Evolutionary conservation across 164 flowering plant genomes (phyloP).

Genomic region (Brasenia schreberi): DNA sequence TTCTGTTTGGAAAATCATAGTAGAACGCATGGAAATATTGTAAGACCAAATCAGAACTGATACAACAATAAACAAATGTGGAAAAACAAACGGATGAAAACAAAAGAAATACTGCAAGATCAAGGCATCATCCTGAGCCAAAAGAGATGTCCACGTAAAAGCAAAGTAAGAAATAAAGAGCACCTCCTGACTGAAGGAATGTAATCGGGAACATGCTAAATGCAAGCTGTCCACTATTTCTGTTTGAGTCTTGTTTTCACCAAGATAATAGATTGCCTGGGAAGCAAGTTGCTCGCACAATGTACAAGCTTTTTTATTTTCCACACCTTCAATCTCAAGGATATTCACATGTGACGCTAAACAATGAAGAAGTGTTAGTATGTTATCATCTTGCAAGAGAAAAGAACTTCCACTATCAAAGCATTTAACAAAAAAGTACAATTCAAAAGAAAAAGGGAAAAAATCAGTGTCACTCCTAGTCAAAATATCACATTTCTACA

Average conservation of each 20-base stretch:
- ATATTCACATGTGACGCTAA: conserved; percentile 19
- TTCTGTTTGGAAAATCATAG: no score
- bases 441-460: no score
- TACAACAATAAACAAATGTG: no score
- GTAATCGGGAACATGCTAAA: conserved; percentile 38
- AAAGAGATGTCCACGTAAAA: no score
- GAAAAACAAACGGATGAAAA: no score
- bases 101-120: no score
- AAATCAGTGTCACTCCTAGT: no score
- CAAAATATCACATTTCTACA: no score
- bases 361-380: conserved; percentile 2
- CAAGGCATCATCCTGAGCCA: no score
- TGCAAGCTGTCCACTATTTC: conserved; percentile 51
- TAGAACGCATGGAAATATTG: no score
- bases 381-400: neutral
- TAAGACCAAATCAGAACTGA: no score
- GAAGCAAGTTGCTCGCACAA: conserved; percentile 55
- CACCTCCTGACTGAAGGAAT: conserved; percentile 46
- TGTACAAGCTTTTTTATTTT: conserved; percentile 36
- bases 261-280: conserved; percentile 45
- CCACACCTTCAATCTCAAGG: conserved; percentile 4
- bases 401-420: neutral
- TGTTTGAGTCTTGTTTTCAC: conserved; percentile 50
- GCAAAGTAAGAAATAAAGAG: no score
- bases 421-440: neutral